Evolutionary conservation across 495 filamentous ascomycete species (phyloP), one percentile per base, ranked within the genome.

Genomic region (Aspergillus leporis): DNA sequence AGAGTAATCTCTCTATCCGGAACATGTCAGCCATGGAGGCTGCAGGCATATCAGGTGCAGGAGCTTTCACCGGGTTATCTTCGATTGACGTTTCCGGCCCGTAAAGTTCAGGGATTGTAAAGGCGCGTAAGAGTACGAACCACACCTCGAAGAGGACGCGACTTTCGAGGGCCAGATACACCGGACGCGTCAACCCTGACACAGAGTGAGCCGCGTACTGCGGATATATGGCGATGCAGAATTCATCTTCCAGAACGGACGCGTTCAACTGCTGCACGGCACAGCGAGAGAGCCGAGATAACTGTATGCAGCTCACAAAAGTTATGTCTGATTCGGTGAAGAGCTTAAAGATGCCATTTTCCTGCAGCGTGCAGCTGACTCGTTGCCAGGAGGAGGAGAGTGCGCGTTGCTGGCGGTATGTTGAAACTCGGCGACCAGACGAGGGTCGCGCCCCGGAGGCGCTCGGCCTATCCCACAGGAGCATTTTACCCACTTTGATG

Each of bases 401-500:
- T 10, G 80, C 74, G 55, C 78, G 81, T 53, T 82, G 80, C 57
- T 85, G 80, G 57, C 80, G 74, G 62, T 85, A 84, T 5, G 80
- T 83, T 16, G 82, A 76, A 53, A 78, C 67, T 23, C 78, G 76
- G 34, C 72, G 73, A 13, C 65, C 65, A 30, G 77, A 75, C 34
- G 67, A 65, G 7, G 78, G 70, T 40, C 74, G 70, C 55, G 72
- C 69, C 14, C 78, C 76, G 47, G 75, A 74, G 21, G 75, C 70
- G 49, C 70, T 74, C 10, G 80, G 74, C 41, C 77, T 75, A 68
- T 97, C 89, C 93, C 93, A 98, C 32, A 93, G 83, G 61, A 93
- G 83, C 78, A 98, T 88, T 68, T 92, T 96, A 41, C 92, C 95
- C 52, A 97, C 90, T 70, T 99, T 99, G 75, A 98, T 99, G 59